Evolutionary conservation across 2,329 filamentous ascomycete genomes (phyloP).

Genomic region (Xylariaceae sp.): DNA sequence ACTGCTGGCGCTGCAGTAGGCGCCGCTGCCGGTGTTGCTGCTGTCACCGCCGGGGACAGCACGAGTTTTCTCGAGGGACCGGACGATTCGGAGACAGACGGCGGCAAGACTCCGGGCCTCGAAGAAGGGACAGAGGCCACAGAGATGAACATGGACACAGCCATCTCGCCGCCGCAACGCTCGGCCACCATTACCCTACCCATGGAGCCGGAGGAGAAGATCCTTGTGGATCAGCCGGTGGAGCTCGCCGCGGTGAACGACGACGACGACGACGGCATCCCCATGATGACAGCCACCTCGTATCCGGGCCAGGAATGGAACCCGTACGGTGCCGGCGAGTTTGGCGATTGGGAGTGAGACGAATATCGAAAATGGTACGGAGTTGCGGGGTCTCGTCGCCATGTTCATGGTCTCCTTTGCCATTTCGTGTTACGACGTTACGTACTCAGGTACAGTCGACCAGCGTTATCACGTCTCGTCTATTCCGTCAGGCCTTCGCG

Average conservation of each 20-base stretch:
- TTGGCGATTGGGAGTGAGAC: conserved; percentile 28
- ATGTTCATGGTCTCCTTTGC: not conserved
- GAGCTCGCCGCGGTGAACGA: conserved; percentile 28
- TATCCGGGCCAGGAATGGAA: conserved; percentile 56
- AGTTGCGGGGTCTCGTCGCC: too few relatives aligned
- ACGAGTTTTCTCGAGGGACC: conserved; percentile 12
- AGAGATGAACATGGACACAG: not conserved
- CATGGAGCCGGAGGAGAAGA: conserved; percentile 34
- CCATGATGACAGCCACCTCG: conserved; percentile 47
- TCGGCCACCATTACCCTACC: conserved; percentile 7
- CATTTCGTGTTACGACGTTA: too few relatives aligned
- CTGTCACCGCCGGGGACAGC: conserved; percentile 5
- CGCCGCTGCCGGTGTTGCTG: conserved; percentile 3
- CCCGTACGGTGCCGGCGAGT: conserved; percentile 34
- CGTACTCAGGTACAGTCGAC: too few relatives aligned
- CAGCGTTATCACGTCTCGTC: too few relatives aligned
- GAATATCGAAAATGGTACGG: not conserved
- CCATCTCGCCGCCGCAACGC: conserved; percentile 10
- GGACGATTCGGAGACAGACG: conserved; percentile 16
- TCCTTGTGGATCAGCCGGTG: conserved; percentile 28
- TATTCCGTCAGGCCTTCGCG: too few relatives aligned
- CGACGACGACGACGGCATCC: conserved; percentile 36
- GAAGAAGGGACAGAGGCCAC: not conserved
- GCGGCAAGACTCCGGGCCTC: not conserved
- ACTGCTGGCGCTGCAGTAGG: conserved; percentile 7